Base-by-base conservation (phyloP, 257 asterid species). In the Mentha longifolia region DNA sequence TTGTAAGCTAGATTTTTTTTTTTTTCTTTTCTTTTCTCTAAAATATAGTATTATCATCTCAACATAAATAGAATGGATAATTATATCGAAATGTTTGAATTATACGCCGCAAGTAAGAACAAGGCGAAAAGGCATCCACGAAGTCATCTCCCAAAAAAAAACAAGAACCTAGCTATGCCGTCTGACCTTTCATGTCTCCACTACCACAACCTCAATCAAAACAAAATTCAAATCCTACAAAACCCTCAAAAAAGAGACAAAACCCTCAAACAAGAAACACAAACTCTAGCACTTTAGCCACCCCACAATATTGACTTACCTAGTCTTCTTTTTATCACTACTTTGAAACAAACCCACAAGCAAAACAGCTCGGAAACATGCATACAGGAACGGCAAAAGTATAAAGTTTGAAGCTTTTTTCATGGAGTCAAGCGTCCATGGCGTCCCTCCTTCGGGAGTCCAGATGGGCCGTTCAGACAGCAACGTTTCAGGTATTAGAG, bases 401-500 rank as follows among this genome's bases (percentile, higher is more conserved):
- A 16, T 71, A 56, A 72, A 78, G 47, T 12, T 78, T 66, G 77
- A 63, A 59, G 46, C 65, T 78, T 76, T 43, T 22, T 45, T 63
- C 46, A 89, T 84, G 95, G 91, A 76, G 60, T 84, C 92, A 20
- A 76, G 81, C 68, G 58, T 72, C 81, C 65, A 70, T 35, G 87
- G 92, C 70, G 86, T 80, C 69, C 90, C 91, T 61, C 68, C 85
- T 64, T 88, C 97, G 61, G 79, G 88, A 46, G 52, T 83, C 35
- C 79, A 75, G 55, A 75, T 73, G 80, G 68, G 50, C 79, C 74
- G 81, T 89, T 59, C 78, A 77, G 84, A 81, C 80, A 79, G 83
- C 80, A 31, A 8, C 82, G 65, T 65, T 78, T 59, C 63, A 89
- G 97, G 97, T 88, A 92, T 92, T 71, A 76, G 96, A 88, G 98